Percentiles rank a stretch among this genome's conserved stretches.
Evolutionary conservation across 2,329 filamentous ascomycete genomes (phyloP).

Genomic region (Tolypocladium nubicola): DNA sequence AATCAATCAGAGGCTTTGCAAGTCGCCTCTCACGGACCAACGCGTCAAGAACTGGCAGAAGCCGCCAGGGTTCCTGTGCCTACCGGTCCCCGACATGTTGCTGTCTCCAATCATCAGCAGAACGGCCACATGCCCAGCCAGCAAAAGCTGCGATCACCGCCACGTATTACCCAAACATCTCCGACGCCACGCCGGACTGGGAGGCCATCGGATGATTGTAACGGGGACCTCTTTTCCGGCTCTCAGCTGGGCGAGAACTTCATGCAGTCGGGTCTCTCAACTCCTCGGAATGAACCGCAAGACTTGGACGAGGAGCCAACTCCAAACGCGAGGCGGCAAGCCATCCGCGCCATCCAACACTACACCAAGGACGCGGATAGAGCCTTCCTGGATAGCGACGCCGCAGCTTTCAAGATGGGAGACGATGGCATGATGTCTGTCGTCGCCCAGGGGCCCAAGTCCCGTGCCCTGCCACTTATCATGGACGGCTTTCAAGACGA

Average conservation of each 20-base stretch:
- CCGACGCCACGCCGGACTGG: slow-evolving; percentile 8
- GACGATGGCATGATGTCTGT: slow-evolving; percentile 28
- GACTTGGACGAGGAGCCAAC: slow-evolving; percentile 3
- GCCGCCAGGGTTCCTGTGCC: slow-evolving; percentile 25
- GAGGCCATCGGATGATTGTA: slow-evolving; percentile 7
- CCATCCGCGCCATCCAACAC: not conserved
- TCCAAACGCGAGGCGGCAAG: slow-evolving; percentile 3
- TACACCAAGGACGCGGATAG: not conserved
- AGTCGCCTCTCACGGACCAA: slow-evolving; percentile 6
- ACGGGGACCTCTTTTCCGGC: slow-evolving; percentile 21
- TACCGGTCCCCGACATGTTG: slow-evolving; percentile 16
- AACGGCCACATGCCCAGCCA: slow-evolving; percentile 11
- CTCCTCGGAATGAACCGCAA: slow-evolving; percentile 20
- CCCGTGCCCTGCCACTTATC: slow-evolving; percentile 13
- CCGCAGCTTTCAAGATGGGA: slow-evolving; percentile 19
- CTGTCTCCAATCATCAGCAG: slow-evolving; percentile 14
- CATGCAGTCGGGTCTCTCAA: slow-evolving; percentile 27
- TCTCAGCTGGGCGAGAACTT: slow-evolving; percentile 28
- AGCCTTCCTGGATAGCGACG: slow-evolving; percentile 3
- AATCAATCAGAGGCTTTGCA: slow-evolving; percentile 11
- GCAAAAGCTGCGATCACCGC: slow-evolving; percentile 12
- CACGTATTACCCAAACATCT: slow-evolving; percentile 8
- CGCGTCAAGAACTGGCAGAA: slow-evolving; percentile 19
- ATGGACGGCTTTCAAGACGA: slow-evolving; percentile 22
- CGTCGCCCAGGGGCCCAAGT: slow-evolving; percentile 11